Percentiles rank a stretch among this genome's conserved stretches.
These are phyloP conservation scores for Colletotrichum sp. DNA, from an alignment of 2,329 filamentous ascomycete species.

Conservation along the genomic window DNA sequence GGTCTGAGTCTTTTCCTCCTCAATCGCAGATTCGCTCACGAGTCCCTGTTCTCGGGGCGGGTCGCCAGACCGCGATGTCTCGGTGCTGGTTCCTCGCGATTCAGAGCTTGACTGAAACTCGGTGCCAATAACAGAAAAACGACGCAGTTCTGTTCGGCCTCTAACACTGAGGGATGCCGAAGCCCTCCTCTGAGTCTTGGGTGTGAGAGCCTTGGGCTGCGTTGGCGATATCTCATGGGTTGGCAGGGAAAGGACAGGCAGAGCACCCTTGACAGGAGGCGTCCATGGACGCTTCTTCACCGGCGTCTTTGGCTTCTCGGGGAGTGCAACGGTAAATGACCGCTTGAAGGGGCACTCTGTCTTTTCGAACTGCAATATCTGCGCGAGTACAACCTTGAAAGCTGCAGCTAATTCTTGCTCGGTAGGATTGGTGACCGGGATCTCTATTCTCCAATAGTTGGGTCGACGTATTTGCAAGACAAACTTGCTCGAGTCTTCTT, in stretches of 20 bases:
- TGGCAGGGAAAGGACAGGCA: slow-evolving; percentile 42
- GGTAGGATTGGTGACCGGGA: slow-evolving; percentile 69
- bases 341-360: slow-evolving; percentile 86
- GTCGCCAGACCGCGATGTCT: not conserved
- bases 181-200: slow-evolving; percentile 2
- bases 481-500: slow-evolving; percentile 79
- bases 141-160: slow-evolving; percentile 7
- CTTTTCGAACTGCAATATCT: slow-evolving; percentile 83
- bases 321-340: slow-evolving; percentile 75
- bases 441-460: slow-evolving; percentile 89
- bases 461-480: slow-evolving; percentile 85
- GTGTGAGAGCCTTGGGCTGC: slow-evolving; percentile 7
- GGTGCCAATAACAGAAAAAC: slow-evolving; percentile 9
- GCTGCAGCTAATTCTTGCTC: slow-evolving; percentile 68
- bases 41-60: not conserved
- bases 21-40: not conserved
- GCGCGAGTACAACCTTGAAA: slow-evolving; percentile 72
- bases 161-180: slow-evolving; percentile 1
- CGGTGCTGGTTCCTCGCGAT: not conserved
- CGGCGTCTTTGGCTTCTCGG: slow-evolving; percentile 69
- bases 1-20: not conserved
- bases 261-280: slow-evolving; percentile 38
- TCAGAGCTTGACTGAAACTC: not conserved
- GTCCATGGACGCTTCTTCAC: slow-evolving; percentile 73
- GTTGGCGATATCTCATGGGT: slow-evolving; percentile 29